Percentiles rank a stretch among this genome's conserved stretches.
Conservation (phyloP, 768 basidiomycete genomes). For the Boletus sp. region DNA sequence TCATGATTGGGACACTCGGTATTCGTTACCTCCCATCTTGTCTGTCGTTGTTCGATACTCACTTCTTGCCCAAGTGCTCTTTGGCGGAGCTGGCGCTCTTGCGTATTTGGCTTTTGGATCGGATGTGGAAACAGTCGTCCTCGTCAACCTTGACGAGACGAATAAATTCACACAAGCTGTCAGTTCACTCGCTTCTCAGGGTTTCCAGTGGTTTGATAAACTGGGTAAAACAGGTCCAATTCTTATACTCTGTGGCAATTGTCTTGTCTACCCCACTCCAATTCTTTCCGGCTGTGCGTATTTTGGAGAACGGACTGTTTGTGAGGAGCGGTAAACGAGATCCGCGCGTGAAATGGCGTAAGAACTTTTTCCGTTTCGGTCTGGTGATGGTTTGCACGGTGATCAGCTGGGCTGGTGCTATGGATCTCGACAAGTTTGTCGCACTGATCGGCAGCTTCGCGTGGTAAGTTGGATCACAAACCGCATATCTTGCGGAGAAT, state of each 20-base stretch:
- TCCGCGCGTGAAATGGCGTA: constrained; percentile 87
- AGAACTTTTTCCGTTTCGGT: constrained; percentile 83
- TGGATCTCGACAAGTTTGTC: constrained; percentile 94
- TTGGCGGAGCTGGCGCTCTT: constrained; percentile 83
- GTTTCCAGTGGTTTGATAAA: not conserved
- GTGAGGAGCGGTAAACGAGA: constrained; percentile 81
- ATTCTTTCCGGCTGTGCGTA: constrained; percentile 96
- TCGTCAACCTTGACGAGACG: constrained; percentile 85
- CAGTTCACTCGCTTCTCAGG: constrained; percentile 31
- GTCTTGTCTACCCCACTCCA: constrained; percentile 89
- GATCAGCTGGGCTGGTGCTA: constrained; percentile 78
- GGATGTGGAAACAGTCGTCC: constrained; percentile 86
- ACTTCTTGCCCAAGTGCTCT: constrained; percentile 52
- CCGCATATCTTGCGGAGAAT: constrained; percentile 5
- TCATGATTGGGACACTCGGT: constrained; percentile 86
- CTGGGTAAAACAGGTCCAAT: constrained; percentile 54
- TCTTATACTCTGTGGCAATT: constrained; percentile 90
- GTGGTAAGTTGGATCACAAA: constrained; percentile 53
- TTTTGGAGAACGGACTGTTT: constrained; percentile 95
- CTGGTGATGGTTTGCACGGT: constrained; percentile 78
- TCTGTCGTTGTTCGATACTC: not conserved
- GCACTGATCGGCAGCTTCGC: constrained; percentile 91
- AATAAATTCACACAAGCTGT: constrained; percentile 88
- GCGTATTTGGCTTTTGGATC: constrained; percentile 88
- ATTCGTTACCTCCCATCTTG: constrained; percentile 18